Evolutionary conservation across 2,329 filamentous ascomycete species (phyloP), one percentile per base, ranked within the genome.

Genomic region (Diplodia intermedia): DNA sequence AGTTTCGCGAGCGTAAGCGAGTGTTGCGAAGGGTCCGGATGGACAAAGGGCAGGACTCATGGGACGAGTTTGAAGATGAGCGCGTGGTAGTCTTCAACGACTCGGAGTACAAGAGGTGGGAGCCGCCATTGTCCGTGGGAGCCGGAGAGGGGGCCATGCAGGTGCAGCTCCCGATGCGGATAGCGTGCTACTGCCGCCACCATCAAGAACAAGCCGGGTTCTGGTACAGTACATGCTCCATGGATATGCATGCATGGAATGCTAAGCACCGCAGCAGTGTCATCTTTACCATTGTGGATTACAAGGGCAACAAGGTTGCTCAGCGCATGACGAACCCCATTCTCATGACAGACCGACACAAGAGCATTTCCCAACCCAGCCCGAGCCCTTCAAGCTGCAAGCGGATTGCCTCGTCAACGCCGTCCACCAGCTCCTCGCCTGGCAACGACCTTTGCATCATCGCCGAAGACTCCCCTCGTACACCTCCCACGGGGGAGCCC

Each of bases 131-230:
- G 33, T 78, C 78, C 12, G n/a, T 65, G 54, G 52, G 29, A 38
- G 26, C 14, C 14, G 54, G 43, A 6, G 61, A 20, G 2, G 40
- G 49, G 7, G 86, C 89, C 9, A 87, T 92, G 82, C 89, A 92
- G 73, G 88, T 95, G 18, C 89, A 93, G 72, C 86, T 91, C 1
- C 93, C 92, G 0, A 96, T 97, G 93, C 89, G 93, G 14, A 97
- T 97, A 74, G 92, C 93, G 23, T 97, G 93, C 77, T 97, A 97
- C 79, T 97, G 94, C 79, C 88, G 93, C 18, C 93, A 97, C 76
- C 93, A 97, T 72, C 88, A 90, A 66, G 93, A 97, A 80, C 97
- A 97, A 80, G 82, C 90, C 73, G 93, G 93, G 0, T 97, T 97
- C 79, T 85, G 86, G 79, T 83, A 43, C 15, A 18, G 40, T 43